Evolutionary conservation across 371 early-diverging fungal genomes (phyloP), one percentile per base, ranked within the genome.

Genomic region (Lichtheimia hyalospora): DNA sequence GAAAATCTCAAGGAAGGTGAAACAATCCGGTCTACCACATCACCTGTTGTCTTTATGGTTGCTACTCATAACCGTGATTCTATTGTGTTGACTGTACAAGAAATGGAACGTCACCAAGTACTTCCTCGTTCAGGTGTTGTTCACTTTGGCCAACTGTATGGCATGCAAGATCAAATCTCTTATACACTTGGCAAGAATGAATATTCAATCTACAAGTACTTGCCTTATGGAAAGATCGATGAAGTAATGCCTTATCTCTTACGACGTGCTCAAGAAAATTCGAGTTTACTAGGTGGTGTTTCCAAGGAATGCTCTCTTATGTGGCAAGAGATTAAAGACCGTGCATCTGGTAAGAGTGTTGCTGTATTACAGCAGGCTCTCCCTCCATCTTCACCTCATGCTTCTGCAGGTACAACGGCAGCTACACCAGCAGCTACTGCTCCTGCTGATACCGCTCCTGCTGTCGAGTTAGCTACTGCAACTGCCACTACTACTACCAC

Each of bases 191-290:
- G 92, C 43, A 78, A 79, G 57, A 69, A 86, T 44, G 93, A 90
- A 14, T 92, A 87, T 62, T 78, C 79, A 51, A 89, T 88, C 54
- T 94, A 88, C 85, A 95, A 97, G 83, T 96, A 95, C 70, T 81
- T 97, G 16, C 95, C 97, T 3, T 96, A 95, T 66, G 97, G 97
- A 34, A 70, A 67, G 68, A 73, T 83, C 39, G 79, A 88, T 16
- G 95, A 94, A 60, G 93, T 94, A 18, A 89, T 97, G 61, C 97
- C 97, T 7, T 98, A 96, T 73, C 79, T 98, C 53, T 82, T 95
- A 54, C 87, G 98, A 39, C 87, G 98, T 57, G 97, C 96, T 24
- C 95, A 96, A 77, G 98, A 98, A 73, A 98, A 98, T 73, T 84
- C 88, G 2, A 81, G 92, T 14, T 84, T 97, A 0, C 62, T 87